Evolutionary conservation across 805 yeast species (phyloP).

Genomic region (Maudiozyma pseudohumilis): DNA sequence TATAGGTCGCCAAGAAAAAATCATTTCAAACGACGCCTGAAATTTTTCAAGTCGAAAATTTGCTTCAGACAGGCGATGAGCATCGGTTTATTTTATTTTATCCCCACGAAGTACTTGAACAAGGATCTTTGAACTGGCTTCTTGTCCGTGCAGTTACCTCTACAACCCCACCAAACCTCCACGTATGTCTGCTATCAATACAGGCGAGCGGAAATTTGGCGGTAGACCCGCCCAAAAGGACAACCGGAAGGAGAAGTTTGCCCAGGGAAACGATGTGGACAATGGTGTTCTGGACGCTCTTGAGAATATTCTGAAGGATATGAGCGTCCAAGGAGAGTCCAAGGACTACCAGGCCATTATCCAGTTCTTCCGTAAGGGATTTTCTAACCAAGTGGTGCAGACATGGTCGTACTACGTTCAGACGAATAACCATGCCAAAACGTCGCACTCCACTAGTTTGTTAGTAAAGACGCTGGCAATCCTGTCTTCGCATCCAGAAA

Average conservation of each 20-base stretch:
- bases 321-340: slow-evolving; percentile 12
- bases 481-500: slow-evolving; percentile 12
- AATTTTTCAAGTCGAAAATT: no score
- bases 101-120: no score
- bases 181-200: no score
- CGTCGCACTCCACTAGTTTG: slow-evolving; percentile 36
- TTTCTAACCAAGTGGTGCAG: slow-evolving; percentile 32
- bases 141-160: no score
- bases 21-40: no score
- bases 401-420: slow-evolving; percentile 40
- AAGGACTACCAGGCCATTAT: slow-evolving; percentile 21
- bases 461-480: slow-evolving; percentile 32
- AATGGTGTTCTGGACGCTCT: slow-evolving; percentile 23
- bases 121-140: no score
- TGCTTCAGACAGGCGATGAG: no score
- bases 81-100: no score
- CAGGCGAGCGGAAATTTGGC: no score
- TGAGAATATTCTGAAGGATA: slow-evolving; percentile 13
- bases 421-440: slow-evolving; percentile 41
- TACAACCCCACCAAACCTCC: no score
- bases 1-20: no score
- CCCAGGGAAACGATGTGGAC: slow-evolving; percentile 18
- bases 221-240: background rate
- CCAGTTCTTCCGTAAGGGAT: slow-evolving; percentile 30
- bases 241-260: slow-evolving; percentile 6